A percentile compares a stretch with the other conserved stretches of the same genome.
phyloP scores from a whole-genome alignment of 1,284 basidiomycete species.

The Rhodotorula sp. region DNA sequence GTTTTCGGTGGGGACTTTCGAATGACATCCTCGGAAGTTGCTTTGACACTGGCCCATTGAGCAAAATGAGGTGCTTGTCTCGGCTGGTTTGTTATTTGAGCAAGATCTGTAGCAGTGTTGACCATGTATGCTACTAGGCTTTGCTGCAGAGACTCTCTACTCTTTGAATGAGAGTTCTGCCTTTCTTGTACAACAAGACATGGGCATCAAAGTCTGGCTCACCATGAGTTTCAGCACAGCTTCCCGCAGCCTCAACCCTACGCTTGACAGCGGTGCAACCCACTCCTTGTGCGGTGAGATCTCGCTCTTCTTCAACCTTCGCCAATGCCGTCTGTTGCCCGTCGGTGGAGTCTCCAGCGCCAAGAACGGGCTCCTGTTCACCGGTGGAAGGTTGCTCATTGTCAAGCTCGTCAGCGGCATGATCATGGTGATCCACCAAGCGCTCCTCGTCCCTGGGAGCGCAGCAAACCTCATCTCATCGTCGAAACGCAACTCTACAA shows the following conservation, averaged over 20 bases:
- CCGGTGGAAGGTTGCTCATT: neutral
- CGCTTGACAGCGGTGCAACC: constrained; percentile 4
- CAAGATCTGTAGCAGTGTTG: too few species aligned
- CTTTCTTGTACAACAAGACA: too few species aligned
- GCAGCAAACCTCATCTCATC: neutral
- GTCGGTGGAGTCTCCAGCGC: neutral
- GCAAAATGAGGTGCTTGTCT: too few species aligned
- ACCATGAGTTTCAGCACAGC: neutral
- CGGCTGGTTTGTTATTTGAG: too few species aligned
- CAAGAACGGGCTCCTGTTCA: neutral
- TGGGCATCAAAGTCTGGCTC: constrained; percentile 14
- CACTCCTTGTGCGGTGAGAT: constrained; percentile 4
- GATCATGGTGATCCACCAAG: neutral
- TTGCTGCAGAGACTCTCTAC: too few species aligned
- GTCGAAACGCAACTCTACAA: neutral
- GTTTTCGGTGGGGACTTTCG: too few species aligned
- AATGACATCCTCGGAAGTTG: too few species aligned
- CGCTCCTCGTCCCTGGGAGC: constrained; percentile 3
- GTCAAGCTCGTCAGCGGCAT: neutral
- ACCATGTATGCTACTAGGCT: too few species aligned
- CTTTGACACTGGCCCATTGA: too few species aligned
- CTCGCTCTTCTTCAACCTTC: neutral
- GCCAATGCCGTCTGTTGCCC: neutral
- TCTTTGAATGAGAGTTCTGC: too few species aligned
- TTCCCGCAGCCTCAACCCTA: neutral